Conservation (phyloP, 2,329 filamentous ascomycete genomes). For the Lasiodiplodia sp. region DNA sequence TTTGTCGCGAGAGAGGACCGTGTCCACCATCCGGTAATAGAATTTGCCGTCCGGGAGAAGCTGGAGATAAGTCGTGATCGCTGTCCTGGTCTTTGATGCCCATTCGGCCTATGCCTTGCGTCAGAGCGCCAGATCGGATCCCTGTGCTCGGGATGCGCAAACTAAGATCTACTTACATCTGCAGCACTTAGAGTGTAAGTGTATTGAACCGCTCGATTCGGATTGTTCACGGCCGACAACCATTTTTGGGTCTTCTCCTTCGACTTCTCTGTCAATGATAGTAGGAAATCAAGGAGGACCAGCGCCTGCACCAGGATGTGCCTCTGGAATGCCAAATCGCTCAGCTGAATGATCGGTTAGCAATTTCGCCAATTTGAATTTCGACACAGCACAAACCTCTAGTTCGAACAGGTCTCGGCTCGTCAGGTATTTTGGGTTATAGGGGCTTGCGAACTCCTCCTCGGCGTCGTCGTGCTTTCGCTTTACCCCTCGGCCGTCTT, state of each 20-base stretch:
- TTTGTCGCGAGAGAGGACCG: conserved; percentile 92
- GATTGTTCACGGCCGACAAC: conserved; percentile 72
- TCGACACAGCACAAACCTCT: conserved; percentile 66
- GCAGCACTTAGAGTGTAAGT: conserved; percentile 78
- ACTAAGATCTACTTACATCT: conserved; percentile 67
- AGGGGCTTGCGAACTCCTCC: conserved; percentile 73
- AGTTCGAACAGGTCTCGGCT: conserved; percentile 95
- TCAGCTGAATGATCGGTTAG: conserved; percentile 66
- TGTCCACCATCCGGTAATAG: conserved; percentile 96
- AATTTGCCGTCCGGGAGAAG: conserved; percentile 84
- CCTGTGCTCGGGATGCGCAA: conserved; percentile 26
- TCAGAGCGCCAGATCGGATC: conserved; percentile 18
- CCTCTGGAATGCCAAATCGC: conserved; percentile 90
- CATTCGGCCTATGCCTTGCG: conserved; percentile 71
- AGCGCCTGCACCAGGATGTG: conserved; percentile 95
- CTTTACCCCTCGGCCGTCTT: conserved; percentile 64
- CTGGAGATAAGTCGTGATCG: conserved; percentile 84
- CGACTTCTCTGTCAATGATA: conserved; percentile 83
- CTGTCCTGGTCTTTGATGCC: conserved; percentile 78
- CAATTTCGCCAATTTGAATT: conserved; percentile 14
- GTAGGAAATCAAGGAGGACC: conserved; percentile 91
- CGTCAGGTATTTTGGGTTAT: conserved; percentile 99
- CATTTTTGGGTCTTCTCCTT: conserved; percentile 68
- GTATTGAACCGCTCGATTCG: conserved; percentile 85
- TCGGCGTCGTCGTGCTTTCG: conserved; percentile 72